A percentile compares a stretch with the other conserved stretches of the same genome.
These are phyloP conservation scores for Acanthamoeba culbertsoni DNA, from an alignment of 208 protist species.

Conservation along the genomic window DNA sequence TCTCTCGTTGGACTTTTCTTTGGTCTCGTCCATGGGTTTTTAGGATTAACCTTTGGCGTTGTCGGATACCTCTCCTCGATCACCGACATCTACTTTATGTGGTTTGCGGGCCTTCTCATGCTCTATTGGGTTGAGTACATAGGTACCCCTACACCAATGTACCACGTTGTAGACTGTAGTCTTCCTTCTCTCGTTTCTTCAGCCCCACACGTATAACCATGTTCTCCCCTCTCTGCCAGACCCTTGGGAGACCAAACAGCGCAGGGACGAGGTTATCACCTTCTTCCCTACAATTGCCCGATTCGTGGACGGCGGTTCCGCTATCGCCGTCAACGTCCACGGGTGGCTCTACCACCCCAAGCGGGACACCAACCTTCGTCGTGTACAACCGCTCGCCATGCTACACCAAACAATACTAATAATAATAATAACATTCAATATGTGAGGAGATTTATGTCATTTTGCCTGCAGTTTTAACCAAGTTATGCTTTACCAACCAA, in stretches of 20 bases:
- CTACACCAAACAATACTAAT: no score
- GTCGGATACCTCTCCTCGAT: not conserved
- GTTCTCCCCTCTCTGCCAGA: not conserved
- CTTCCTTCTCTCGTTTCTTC: no score
- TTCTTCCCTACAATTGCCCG: conserved; percentile 12
- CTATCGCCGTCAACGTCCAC: conserved; percentile 17
- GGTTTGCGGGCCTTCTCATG: not conserved
- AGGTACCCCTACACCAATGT: not conserved
- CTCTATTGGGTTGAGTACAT: conserved; percentile 34
- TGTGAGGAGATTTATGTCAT: no score
- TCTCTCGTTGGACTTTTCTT: not conserved
- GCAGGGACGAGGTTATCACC: not conserved
- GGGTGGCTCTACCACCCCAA: conserved; percentile 47
- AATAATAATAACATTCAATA: no score
- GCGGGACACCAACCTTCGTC: not conserved
- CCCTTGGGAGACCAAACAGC: conserved; percentile 13
- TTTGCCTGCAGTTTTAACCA: no score
- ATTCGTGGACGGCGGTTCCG: not conserved
- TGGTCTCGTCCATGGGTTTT: not conserved
- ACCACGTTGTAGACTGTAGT: not conserved
- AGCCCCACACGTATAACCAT: not conserved
- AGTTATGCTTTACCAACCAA: no score
- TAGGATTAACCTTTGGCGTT: not conserved
- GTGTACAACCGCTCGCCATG: not conserved
- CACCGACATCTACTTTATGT: not conserved